These are phyloP conservation scores for Canavalia gladiata DNA, from an alignment of 306 rosid species.

Conservation along the genomic window DNA sequence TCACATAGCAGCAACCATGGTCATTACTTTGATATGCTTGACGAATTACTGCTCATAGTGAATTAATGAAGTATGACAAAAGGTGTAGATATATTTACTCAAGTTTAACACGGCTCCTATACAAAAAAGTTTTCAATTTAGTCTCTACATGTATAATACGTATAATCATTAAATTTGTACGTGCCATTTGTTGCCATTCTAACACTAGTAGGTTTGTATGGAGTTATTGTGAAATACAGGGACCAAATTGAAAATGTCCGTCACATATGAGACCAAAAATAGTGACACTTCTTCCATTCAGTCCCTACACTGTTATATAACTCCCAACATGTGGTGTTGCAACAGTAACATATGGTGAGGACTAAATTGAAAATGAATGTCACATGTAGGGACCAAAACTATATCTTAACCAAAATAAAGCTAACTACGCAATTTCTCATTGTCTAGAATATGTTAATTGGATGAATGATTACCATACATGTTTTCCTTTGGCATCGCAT, in stretches of 20 bases:
- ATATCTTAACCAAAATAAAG: slow-evolving; percentile 17
- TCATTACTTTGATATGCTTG: neutral
- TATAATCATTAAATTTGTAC: neutral
- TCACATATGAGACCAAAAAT: neutral
- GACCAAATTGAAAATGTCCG: slow-evolving; percentile 19
- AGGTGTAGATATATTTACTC: neutral
- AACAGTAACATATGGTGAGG: neutral
- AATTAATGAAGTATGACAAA: neutral
- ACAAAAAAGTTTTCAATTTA: neutral
- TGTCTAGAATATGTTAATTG: neutral
- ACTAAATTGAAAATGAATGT: slow-evolving; percentile 18
- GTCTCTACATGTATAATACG: neutral
- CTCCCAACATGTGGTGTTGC: neutral
- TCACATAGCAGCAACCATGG: neutral
- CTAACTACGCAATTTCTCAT: neutral
- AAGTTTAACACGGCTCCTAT: neutral
- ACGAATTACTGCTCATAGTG: neutral
- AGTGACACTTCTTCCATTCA: neutral
- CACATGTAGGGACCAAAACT: neutral
- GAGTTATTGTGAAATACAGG: slow-evolving; percentile 1
- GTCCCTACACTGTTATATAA: slow-evolving; percentile 10
- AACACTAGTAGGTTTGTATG: neutral
- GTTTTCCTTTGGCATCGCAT: neutral
- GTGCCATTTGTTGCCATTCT: slow-evolving; percentile 8
- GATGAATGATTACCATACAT: neutral